phyloP scores from a whole-genome alignment of 768 basidiomycete genomes.

The Favolaschia claudopus region DNA sequence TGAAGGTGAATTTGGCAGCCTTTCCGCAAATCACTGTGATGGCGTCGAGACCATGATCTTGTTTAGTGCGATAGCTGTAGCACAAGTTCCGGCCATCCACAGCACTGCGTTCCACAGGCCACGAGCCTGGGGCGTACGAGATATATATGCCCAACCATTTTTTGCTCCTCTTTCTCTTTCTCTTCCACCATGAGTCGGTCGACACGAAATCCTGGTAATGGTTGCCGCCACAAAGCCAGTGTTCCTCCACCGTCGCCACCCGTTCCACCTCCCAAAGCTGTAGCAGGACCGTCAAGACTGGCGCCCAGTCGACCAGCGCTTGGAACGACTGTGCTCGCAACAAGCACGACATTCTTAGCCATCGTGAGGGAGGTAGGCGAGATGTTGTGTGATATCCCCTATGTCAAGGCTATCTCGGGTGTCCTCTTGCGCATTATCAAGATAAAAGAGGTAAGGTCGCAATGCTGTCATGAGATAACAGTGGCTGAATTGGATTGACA shows the following conservation, averaged over 20 bases:
- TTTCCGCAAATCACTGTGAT: no score
- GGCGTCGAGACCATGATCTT: no score
- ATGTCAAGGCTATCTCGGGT: constrained; percentile 19
- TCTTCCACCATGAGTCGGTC: constrained; percentile 22
- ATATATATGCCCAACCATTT: no score
- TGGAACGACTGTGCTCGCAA: not conserved
- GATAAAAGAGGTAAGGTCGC: constrained; percentile 22
- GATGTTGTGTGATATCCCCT: constrained; percentile 18
- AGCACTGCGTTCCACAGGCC: not conserved
- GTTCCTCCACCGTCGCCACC: not conserved
- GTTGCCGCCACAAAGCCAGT: constrained; percentile 7
- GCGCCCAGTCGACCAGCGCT: not conserved
- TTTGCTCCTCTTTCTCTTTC: constrained; percentile 14
- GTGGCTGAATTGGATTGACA: not conserved
- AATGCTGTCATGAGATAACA: constrained; percentile 2
- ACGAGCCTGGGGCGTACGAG: no score
- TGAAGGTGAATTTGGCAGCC: no score
- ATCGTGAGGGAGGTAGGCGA: constrained; percentile 21
- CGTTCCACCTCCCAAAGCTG: not conserved
- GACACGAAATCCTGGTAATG: constrained; percentile 13
- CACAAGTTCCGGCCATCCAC: constrained; percentile 15
- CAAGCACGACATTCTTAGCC: constrained; percentile 17
- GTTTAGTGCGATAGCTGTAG: constrained; percentile 11
- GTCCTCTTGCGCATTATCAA: constrained; percentile 24
- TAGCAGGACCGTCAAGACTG: not conserved